A percentile compares a stretch with the other conserved stretches of the same genome.
phyloP scores from a whole-genome alignment of 2,329 filamentous ascomycete genomes.

The Scytalidium sp. region DNA sequence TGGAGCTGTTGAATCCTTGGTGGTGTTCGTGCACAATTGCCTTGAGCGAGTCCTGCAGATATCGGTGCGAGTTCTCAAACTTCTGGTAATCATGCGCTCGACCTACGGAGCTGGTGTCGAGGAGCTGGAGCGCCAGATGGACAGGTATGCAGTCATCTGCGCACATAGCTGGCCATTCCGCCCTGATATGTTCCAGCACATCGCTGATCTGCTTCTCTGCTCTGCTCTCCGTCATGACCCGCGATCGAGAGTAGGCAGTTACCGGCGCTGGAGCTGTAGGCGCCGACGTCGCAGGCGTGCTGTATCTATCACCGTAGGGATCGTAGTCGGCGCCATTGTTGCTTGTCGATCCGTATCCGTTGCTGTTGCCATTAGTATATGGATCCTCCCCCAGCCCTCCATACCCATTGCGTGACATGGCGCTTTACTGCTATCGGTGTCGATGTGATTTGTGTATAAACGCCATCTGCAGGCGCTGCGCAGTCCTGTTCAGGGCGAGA shows the following conservation, averaged over 20 bases:
- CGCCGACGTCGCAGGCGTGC: constrained; percentile 16
- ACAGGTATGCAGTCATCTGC: constrained; percentile 86
- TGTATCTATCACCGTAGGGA: constrained; percentile 26
- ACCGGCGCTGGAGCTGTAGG: constrained; percentile 13
- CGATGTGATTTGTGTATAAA: not conserved
- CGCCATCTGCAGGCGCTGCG: not conserved
- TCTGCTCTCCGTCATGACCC: constrained; percentile 20
- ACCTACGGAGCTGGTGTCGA: constrained; percentile 91
- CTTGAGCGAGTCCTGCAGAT: constrained; percentile 90
- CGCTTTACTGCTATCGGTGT: not conserved
- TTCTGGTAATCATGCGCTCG: constrained; percentile 83
- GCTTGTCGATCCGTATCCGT: constrained; percentile 17
- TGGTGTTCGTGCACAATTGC: constrained; percentile 98
- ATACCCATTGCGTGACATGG: constrained; percentile 29
- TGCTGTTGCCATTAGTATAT: constrained; percentile 22
- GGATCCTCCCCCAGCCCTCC: constrained; percentile 25
- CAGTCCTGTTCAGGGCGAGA: not conserved
- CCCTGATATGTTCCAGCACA: constrained; percentile 78
- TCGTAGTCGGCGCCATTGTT: constrained; percentile 26
- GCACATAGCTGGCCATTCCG: constrained; percentile 91
- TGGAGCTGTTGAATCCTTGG: constrained; percentile 98
- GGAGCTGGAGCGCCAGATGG: constrained; percentile 89
- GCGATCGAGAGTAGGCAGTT: constrained; percentile 13
- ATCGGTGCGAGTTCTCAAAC: constrained; percentile 79
- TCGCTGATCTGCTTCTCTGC: constrained; percentile 27